Conservation (phyloP, 2,329 filamentous ascomycete species). For the Coniochaeta prunicola region DNA sequence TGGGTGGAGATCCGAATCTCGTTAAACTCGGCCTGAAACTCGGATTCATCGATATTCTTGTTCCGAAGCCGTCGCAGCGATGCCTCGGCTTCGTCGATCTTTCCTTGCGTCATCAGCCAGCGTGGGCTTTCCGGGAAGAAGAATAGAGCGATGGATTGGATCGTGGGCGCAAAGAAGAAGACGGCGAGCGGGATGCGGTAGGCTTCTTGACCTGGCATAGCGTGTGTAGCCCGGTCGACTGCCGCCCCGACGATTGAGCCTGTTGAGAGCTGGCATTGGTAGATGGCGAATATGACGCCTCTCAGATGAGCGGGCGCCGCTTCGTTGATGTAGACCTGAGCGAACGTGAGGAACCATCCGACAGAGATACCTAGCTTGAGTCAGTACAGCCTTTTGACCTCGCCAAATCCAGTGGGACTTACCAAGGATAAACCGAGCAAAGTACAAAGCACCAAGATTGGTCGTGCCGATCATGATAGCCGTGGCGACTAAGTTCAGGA, state of each 20-base stretch:
- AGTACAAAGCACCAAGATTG: slow-evolving; percentile 19
- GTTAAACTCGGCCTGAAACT: slow-evolving; percentile 21
- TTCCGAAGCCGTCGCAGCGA: slow-evolving; percentile 19
- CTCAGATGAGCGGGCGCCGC: slow-evolving; percentile 26
- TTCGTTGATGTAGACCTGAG: slow-evolving; percentile 28
- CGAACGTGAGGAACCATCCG: slow-evolving; percentile 27
- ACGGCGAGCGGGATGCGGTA: slow-evolving; percentile 19
- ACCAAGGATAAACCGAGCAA: slow-evolving; percentile 23
- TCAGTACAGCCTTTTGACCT: slow-evolving; percentile 31
- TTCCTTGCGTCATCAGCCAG: slow-evolving; percentile 29
- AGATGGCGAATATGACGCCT: slow-evolving; percentile 25
- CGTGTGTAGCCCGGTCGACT: slow-evolving; percentile 22
- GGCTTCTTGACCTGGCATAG: slow-evolving; percentile 13
- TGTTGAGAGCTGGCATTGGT: slow-evolving; percentile 21
- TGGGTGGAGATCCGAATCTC: slow-evolving; percentile 21
- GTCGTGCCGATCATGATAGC: slow-evolving; percentile 22
- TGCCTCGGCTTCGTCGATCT: slow-evolving; percentile 19
- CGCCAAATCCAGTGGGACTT: not conserved
- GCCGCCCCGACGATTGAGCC: slow-evolving; percentile 25
- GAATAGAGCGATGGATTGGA: slow-evolving; percentile 22
- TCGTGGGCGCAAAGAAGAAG: slow-evolving; percentile 22
- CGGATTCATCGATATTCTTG: slow-evolving; percentile 16
- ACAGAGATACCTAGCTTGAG: slow-evolving; percentile 36
- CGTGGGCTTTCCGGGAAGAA: slow-evolving; percentile 30
- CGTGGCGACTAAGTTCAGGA: slow-evolving; percentile 20